phyloP scores from a whole-genome alignment of 108 stramenopile species.

The Skeletonema grethae region DNA sequence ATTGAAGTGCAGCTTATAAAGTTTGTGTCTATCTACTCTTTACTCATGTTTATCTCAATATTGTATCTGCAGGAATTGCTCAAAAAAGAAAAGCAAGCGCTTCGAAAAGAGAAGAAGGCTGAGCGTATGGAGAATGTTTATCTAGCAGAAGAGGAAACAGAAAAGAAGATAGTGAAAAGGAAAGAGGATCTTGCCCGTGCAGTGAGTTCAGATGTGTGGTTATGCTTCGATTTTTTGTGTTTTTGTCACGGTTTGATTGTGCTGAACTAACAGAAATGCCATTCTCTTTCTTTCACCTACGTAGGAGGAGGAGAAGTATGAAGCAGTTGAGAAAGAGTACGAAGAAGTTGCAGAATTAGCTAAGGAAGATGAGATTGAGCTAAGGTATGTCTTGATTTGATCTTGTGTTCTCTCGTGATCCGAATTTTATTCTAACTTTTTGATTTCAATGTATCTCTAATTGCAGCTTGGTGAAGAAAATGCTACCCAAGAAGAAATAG shows the following conservation, averaged over 20 bases:
- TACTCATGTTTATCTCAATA: background rate
- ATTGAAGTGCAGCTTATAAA: background rate
- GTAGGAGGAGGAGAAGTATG: constrained; percentile 48
- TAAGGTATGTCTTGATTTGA: constrained; percentile 1
- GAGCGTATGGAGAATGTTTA: constrained; percentile 42
- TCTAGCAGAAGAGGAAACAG: constrained; percentile 51
- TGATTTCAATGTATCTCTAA: background rate
- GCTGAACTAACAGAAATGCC: background rate
- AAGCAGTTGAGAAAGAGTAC: constrained; percentile 48
- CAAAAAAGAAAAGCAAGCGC: constrained; percentile 42
- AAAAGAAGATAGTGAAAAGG: constrained; percentile 46
- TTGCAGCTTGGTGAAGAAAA: constrained; percentile 12
- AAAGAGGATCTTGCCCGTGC: constrained; percentile 42
- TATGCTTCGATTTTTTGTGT: no score
- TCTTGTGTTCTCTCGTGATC: background rate
- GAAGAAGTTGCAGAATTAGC: constrained; percentile 45
- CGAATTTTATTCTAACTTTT: background rate
- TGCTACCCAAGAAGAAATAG: constrained; percentile 19
- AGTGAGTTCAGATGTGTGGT: constrained; percentile 20
- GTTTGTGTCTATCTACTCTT: background rate
- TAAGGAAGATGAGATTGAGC: constrained; percentile 47
- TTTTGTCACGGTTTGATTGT: no score
- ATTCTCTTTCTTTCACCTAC: background rate
- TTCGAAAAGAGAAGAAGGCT: constrained; percentile 42
- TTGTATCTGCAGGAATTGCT: constrained; percentile 15